Evolutionary conservation across 73 alveolate species (phyloP).

Genomic region (Breviolum minutum): DNA sequence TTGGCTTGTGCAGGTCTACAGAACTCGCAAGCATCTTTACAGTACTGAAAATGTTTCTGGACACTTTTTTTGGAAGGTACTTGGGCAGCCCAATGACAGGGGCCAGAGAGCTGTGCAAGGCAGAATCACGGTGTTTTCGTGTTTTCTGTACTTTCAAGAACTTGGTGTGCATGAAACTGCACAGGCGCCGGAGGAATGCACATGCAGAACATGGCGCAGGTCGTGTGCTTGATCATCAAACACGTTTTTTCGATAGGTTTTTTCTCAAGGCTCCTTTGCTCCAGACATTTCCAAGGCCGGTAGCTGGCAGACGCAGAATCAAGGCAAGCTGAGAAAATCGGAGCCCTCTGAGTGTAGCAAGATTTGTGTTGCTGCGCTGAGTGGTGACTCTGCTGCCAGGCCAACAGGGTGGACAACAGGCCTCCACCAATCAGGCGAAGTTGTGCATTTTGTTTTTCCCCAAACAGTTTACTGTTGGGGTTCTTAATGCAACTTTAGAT

Average conservation of each 20-base stretch:
- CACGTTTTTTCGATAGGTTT: neutral
- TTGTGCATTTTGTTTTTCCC: no score
- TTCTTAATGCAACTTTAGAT: no score
- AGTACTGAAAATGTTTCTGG: no score
- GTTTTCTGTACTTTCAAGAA: neutral
- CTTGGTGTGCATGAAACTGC: neutral
- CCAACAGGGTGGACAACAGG: conserved; percentile 42
- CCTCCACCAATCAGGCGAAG: conserved; percentile 16
- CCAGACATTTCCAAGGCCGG: conserved; percentile 7
- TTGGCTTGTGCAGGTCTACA: neutral
- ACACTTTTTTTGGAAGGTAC: neutral
- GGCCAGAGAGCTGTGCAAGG: conserved; percentile 34
- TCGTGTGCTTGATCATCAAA: neutral
- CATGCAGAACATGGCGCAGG: conserved; percentile 45
- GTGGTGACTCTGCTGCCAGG: neutral
- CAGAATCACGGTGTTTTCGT: neutral
- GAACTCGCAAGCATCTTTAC: no score
- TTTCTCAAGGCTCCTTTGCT: neutral
- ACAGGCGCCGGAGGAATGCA: neutral
- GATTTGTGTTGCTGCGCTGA: neutral
- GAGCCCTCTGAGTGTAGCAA: neutral
- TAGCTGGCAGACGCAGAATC: conserved; percentile 41
- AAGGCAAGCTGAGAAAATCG: neutral
- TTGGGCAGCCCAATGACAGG: conserved; percentile 41
- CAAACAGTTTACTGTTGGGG: no score